Base-by-base conservation (phyloP, 257 asterid species). In the Plantago major region DNA sequence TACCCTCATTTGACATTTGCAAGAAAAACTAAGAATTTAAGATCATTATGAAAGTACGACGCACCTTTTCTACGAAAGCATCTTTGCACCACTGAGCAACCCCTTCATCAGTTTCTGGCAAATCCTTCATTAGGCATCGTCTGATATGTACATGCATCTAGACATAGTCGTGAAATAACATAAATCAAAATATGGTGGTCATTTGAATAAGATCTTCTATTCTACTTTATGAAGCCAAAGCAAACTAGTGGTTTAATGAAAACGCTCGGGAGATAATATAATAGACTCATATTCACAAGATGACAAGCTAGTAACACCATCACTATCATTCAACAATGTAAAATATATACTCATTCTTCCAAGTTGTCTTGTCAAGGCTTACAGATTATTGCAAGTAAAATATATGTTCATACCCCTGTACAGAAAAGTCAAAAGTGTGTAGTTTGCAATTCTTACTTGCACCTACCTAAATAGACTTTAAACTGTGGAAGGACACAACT, bases 81-180 rank as follows among this genome's bases (percentile, higher is more conserved):
- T 89, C 99, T 69, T 72, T 81, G 73, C 99, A 92, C 96, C 99
- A 89, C 68, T 89, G 99, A 66, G 96, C 89, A 74, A 92, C 85
- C 16, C 71, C 86, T 16, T 87, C 95, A 47, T 87, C 91, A 45
- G 81, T 72, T 73, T 87, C 96, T 16, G 99, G 99, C 72, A 92
- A 77, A 79, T 87, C 94, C 72, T 79, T 82, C 96, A 89, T 92
- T 67, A 80, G 58, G 68, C 87, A 90, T 62, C 99, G 77, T 82
- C 85, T 78, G 69, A 89, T 77, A 79, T 89, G 96, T 68, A 89
- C 96, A 64, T 92, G 94, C 59, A 92, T 89, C 99, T 92, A 71
- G 71, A 72, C 52, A 68, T 69, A 10, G 70, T 13, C 37, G 16
- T n/a, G 47, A 44, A 15, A 18, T 11, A 13, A 51, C 30, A 59